phyloP scores from a whole-genome alignment of 345 rosid genomes.

The Eucalyptus marginata region DNA sequence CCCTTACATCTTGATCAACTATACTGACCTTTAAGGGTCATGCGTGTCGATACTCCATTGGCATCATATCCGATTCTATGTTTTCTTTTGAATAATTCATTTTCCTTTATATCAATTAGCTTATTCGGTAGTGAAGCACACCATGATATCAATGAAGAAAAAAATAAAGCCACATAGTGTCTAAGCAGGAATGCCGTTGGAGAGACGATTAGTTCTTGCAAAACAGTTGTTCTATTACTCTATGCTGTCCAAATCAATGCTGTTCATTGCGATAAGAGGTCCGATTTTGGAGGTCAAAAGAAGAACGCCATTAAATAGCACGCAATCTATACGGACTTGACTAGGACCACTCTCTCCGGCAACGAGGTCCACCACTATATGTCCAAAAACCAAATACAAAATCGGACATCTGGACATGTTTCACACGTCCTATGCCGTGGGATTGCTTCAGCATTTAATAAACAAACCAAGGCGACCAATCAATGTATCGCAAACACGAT shows the following conservation, averaged over 20 bases:
- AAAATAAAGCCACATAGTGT: not conserved
- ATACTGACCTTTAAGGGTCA: not conserved
- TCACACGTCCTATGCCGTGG: not conserved
- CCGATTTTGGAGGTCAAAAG: not conserved
- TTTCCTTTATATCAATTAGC: not conserved
- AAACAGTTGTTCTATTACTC: not conserved
- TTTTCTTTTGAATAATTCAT: not conserved
- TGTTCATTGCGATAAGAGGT: not conserved
- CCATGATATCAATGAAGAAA: not conserved
- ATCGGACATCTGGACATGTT: not conserved
- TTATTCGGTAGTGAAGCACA: not conserved
- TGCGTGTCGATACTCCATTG: not conserved
- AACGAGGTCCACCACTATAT: not conserved
- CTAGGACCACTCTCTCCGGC: not conserved
- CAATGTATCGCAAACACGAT: not conserved
- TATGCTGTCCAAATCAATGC: not conserved
- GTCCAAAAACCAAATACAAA: not conserved
- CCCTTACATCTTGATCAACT: not conserved
- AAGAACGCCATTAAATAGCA: not conserved
- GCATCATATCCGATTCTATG: fast-evolving
- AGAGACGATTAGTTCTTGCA: not conserved
- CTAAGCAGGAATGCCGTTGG: not conserved
- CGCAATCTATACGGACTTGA: not conserved
- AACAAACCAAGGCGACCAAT: not conserved
- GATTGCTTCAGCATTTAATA: not conserved